Evolutionary conservation across 176 grass and related monocot species (phyloP), one percentile per base, ranked within the genome.

Genomic region (Oryza longistaminata): DNA sequence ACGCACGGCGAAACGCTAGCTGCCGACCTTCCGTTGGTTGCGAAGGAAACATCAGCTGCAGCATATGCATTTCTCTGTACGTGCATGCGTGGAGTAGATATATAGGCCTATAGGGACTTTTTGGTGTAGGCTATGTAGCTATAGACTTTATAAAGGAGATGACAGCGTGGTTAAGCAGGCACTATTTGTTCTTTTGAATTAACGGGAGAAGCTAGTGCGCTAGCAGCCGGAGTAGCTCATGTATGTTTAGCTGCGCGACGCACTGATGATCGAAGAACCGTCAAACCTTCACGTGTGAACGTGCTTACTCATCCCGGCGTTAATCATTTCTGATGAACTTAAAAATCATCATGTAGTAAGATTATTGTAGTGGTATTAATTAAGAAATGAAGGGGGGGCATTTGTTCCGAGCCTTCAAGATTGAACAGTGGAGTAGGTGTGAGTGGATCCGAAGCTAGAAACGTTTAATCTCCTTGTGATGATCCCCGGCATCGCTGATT

Each of bases 251-350:
- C 33, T 34, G 31, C 11, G 29, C 64, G 21, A 16, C 12, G 55
- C 9, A 15, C 9, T 61, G 21, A 58, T 58, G 52, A 58, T 58
- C 2, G 58, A 62, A 22, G 58, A 62, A 62, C 61, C 40, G 25
- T 46, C 7, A 67, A 75, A 84, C 66, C 25, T n/a, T 42, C 60
- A 75, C 82, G 82, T 84, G 61, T 84, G 60, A 75, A 83, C 60
- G 33, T 33, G 6, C 72, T 58, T 33, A 19, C 68, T 42, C 15
- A 58, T 58, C 58, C 21, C n/a, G 58, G n/a, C 21, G 11, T 5
- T n/a, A 62, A 24, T 62, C 1, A 62, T 24, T 62, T 62, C 9
- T 24, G 58, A 62, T 24, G 58, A 62, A 62, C 58, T 24, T n/a
- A 22, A n/a, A n/a, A 61, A 11, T 24, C 24, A 62, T 62, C 9